These are phyloP conservation scores for Cyclocybe cylindracea DNA, from an alignment of 768 basidiomycete species.

Conservation along the genomic window DNA sequence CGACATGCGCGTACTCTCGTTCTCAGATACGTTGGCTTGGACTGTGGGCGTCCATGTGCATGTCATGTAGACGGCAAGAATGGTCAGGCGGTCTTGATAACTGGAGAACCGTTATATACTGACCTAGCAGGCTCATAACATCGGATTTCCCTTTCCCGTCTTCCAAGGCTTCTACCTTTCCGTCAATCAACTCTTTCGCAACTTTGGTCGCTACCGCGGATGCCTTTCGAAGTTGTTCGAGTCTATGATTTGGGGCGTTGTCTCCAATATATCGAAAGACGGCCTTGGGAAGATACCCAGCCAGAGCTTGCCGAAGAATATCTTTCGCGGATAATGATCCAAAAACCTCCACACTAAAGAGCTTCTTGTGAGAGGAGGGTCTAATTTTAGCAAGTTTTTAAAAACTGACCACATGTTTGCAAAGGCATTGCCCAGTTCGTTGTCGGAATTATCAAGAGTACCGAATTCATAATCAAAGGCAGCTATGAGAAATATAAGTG, in stretches of 20 bases:
- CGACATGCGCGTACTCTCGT: conserved; percentile 39
- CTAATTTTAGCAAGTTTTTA: background rate
- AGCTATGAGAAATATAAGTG: conserved; percentile 24
- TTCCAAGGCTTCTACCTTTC: conserved; percentile 33
- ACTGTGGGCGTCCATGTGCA: conserved; percentile 28
- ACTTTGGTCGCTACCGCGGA: conserved; percentile 30
- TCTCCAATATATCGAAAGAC: conserved; percentile 37
- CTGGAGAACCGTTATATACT: conserved; percentile 1
- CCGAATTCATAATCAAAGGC: conserved; percentile 54
- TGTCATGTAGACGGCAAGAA: no score
- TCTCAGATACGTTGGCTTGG: conserved; percentile 51
- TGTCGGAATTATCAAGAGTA: conserved; percentile 35
- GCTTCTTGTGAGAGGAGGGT: background rate
- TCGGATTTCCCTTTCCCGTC: conserved; percentile 37
- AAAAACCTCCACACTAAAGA: conserved; percentile 30
- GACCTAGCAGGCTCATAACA: conserved; percentile 46
- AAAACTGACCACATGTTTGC: conserved; percentile 34
- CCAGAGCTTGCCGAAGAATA: conserved; percentile 32
- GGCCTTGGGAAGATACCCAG: conserved; percentile 27
- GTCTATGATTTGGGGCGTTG: conserved; percentile 27
- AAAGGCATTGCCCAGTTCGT: conserved; percentile 37
- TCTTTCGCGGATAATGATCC: conserved; percentile 26
- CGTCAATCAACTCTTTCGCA: conserved; percentile 34
- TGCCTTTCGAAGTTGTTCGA: conserved; percentile 31
- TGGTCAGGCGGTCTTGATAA: no score